Evolutionary conservation across 345 rosid species (phyloP), one percentile per base, ranked within the genome.

Genomic region (Rhodomyrtus tomentosa): DNA sequence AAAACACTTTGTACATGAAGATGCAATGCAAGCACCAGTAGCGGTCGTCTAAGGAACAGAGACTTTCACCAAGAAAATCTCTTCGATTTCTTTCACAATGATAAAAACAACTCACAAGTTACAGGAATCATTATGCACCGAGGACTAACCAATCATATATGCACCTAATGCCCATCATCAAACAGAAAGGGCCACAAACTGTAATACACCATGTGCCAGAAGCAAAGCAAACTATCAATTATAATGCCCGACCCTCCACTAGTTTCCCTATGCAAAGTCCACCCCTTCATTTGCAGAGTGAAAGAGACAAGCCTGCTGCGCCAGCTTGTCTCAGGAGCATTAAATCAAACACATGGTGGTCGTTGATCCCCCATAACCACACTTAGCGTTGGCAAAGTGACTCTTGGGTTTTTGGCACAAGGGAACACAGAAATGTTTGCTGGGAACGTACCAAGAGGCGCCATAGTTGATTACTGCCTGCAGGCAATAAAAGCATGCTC

Each of bases 391-490:
- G 59, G 59, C 59, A 4, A 20, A 51, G 20, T 16, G 1, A 32
- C 32, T 36, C 74, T 32, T 42, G 24, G 42, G 22, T 2, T 62
- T 62, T 62, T 20, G 24, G 42, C 40, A 29, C 74, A 18, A 62
- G 40, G 74, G 74, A 62, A 62, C 42, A 10, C 76, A 62, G 5
- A 68, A 36, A 68, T 36, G 25, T 9, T 24, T n/a, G 55, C 13
- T 10, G 81, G 79, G 24, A 7, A 82, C 85, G 32, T 91, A 93
- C 94, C 95, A 91, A 14, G 94, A 92, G 13, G 95, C 94, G n/a
- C 95, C 95, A 40, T 91, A 92, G 84, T 91, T 94, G 88, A 94
- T 86, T 54, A 91, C 91, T 6, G 92, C 90, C 96, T 91, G 92
- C 87, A 82, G 86, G 25, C 79, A 82, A 4, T 5, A 36, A 68